phyloP scores from a whole-genome alignment of 768 basidiomycete species.

The Lactifluus volemus region DNA sequence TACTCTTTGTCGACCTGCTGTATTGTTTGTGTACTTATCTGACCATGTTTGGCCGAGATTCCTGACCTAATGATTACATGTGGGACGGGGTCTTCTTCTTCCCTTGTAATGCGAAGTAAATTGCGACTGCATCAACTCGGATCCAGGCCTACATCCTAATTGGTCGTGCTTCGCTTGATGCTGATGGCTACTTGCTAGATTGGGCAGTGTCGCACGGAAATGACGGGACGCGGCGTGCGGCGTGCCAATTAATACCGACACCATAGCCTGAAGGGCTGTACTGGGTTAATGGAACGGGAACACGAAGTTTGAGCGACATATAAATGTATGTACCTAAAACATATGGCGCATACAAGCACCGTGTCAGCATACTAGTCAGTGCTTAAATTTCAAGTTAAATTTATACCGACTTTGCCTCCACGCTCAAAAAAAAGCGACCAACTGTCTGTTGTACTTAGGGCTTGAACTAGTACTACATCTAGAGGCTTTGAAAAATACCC shows the following conservation, averaged over 20 bases:
- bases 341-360: neutral
- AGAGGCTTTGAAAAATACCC: no score
- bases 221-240: neutral
- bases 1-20: slow-evolving; percentile 9
- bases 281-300: neutral
- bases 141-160: neutral
- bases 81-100: neutral
- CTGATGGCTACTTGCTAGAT: neutral
- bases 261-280: neutral
- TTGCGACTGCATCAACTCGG: neutral
- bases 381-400: no score
- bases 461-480: neutral
- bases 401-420: no score
- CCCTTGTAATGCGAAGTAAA: neutral
- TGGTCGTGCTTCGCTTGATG: neutral
- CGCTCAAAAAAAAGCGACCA: neutral
- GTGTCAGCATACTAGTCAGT: no score
- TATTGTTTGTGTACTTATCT: slow-evolving; percentile 7
- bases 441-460: no score
- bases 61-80: neutral
- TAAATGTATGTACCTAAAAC: neutral
- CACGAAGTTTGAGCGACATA: neutral
- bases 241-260: neutral
- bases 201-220: neutral
- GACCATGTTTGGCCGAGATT: neutral